These are phyloP conservation scores for Debaryomyces nepalensis DNA, from an alignment of 1,139 yeast species.

Conservation along the genomic window DNA sequence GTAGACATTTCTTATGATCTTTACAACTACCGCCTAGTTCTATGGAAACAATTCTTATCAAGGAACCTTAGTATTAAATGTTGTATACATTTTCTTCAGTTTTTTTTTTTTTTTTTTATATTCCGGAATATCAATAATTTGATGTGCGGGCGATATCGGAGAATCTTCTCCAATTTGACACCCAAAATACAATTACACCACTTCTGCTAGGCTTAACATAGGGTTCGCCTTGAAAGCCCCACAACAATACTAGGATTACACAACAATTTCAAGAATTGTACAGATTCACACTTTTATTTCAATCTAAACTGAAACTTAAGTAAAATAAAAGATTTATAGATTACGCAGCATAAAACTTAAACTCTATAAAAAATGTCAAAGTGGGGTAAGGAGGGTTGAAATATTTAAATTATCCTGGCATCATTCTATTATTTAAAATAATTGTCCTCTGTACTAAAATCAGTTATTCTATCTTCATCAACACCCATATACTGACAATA, in stretches of 20 bases:
- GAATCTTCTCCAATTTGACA: constrained; percentile 4
- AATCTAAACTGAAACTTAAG: neutral
- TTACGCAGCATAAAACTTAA: neutral
- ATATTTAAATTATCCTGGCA: no score
- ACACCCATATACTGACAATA: constrained; percentile 34
- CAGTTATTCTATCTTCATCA: constrained; percentile 28
- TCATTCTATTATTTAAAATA: constrained; percentile 25
- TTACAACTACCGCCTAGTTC: constrained; percentile 42
- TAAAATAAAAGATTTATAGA: neutral
- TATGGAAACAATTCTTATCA: no score
- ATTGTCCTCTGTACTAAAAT: constrained; percentile 35
- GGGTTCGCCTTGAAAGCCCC: neutral
- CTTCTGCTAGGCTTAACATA: neutral
- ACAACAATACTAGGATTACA: neutral
- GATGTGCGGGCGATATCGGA: constrained; percentile 5
- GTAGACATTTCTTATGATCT: constrained; percentile 38
- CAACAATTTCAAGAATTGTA: neutral
- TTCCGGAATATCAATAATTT: constrained; percentile 1
- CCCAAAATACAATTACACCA: neutral
- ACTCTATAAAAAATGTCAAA: neutral
- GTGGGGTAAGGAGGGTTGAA: neutral
- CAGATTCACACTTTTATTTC: neutral
- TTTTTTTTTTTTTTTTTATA: constrained; percentile 3
- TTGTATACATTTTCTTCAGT: no score
- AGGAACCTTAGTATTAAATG: no score